Base-by-base conservation (phyloP, 805 yeast species). In the Candida mattraensis region DNA sequence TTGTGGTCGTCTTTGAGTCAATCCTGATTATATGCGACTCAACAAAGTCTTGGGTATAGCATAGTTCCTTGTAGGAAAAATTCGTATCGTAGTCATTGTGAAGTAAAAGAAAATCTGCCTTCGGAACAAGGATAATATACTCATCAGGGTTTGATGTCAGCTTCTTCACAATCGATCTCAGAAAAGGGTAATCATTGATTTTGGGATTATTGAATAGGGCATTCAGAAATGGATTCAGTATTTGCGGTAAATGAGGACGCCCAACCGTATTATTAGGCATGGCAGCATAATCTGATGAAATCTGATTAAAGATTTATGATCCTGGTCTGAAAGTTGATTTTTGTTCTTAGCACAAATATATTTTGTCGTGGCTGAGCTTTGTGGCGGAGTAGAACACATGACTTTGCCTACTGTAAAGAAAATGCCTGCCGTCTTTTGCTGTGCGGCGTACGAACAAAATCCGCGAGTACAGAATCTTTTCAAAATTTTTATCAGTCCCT, bases 111-210 rank as follows among this genome's bases (percentile, higher is more conserved):
- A 71, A 58, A 18, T 59, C 53, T 1, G 82, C 61, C 5, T 78
- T 75, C 0, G 95, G 95, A 1, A 82, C 78, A n/a, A 85, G 53
- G 10, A 85, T 53, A 2, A 78, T 67, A 53, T 70, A 78, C n/a
- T 71, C 72, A 13, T 66, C 67, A 24, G 81, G 76, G 42, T 57
- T 60, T 27, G 51, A 56, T 2, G 66, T 48, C 16, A 82, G 50
- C 32, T 58, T 67, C 4, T 59, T 53, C 23, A 78, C 66, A 6
- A 76, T 62, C n/a, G 66, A 67, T 39, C 67, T 71, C 15, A 54
- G 33, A 70, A 60, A 11, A 9, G 79, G 70, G 0, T 71, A 64
- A n/a, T 57, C 59, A 5, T 56, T 40, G 2, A 78, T 77, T 38
- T 62, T 65, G 0, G 83, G 81, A 47, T 82, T 78, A 60, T 82